Base-by-base conservation (phyloP, 2,329 filamentous ascomycete species). In the Ilyonectria destructans region DNA sequence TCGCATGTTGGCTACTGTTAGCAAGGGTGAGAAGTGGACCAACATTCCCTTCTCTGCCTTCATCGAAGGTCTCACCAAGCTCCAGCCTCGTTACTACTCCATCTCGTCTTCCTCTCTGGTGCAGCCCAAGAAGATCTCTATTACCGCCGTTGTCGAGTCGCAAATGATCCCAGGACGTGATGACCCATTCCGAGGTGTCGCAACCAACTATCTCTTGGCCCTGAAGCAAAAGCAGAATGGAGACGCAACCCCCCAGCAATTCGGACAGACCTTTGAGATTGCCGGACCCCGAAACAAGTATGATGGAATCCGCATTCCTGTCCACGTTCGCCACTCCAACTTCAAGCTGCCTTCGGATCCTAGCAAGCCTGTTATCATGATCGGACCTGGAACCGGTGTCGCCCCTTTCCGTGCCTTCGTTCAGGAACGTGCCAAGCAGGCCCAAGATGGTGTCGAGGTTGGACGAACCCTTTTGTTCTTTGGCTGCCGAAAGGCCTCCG, bases 301-400 rank as follows among this genome's bases (percentile, higher is more conserved):
- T 82, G 94, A 97, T 77, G 96, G 96, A 69, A 92, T 98, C 68
- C 95, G 97, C 78, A 92, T 98, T 26, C 96, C 96, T 3, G 94
- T 99, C 15, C 96, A 99, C 79, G 91, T 99, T 67, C 94, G 96
- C 72, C 96, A 98, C 84, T 98, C 96, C 72, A 99, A 98, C 86
- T 99, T 99, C 90, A 98, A 98, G 86, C 90, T 99, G 33, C 96
- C 96, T 9, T 98, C 96, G 17, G 95, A 99, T 77, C 95, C 96
- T 4, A 90, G 92, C 56, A 97, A 97, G 84, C 96, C 96, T 33
- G 86, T 99, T 75, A 97, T 99, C 81, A 95, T 98, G 91, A 90
- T 98, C 75, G 96, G 96, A 26, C 96, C 96, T 13, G 96, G 96
- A 79, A 98, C 96, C 60, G 96, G 96, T 86, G 95, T 98, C 62